Percentiles rank a stretch among this genome's conserved stretches.
These are phyloP conservation scores for Colletotrichum simmondsii DNA, from an alignment of 2,329 filamentous ascomycete species.

Conservation along the genomic window DNA sequence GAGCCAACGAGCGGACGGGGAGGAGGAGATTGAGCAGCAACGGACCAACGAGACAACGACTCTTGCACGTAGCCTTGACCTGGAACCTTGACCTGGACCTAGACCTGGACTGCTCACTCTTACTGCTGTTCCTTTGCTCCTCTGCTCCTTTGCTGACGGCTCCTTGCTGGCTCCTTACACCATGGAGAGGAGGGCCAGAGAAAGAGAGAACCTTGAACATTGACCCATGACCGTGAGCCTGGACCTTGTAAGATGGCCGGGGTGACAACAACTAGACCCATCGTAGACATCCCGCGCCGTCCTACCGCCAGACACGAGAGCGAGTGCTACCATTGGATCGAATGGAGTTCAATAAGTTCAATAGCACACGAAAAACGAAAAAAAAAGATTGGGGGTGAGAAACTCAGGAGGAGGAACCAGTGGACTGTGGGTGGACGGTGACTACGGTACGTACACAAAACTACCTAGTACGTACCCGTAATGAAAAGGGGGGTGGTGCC, in stretches of 20 bases:
- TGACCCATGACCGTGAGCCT: constrained; percentile 18
- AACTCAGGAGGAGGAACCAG: background rate
- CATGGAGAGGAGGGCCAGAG: background rate
- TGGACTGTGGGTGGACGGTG: background rate
- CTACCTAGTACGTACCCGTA: background rate
- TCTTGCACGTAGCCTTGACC: constrained; percentile 9
- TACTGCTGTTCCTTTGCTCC: background rate
- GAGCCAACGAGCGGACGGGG: constrained; percentile 22
- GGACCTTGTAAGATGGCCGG: constrained; percentile 10
- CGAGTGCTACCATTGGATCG: constrained; percentile 17
- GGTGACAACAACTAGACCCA: background rate
- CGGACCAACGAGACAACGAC: constrained; percentile 8
- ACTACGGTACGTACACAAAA: too few relatives aligned
- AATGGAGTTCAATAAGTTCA: constrained; percentile 21
- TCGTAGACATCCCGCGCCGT: constrained; percentile 4
- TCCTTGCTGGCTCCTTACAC: background rate
- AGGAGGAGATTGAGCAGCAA: constrained; percentile 23
- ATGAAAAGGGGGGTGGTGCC: constrained; percentile 24
- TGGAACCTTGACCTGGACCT: constrained; percentile 7
- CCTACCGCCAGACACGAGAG: background rate
- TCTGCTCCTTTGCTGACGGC: background rate
- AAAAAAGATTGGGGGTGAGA: constrained; percentile 14
- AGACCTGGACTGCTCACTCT: constrained; percentile 1
- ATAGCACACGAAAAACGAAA: background rate
- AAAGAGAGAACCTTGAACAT: constrained; percentile 1